Percentiles rank a stretch among this genome's conserved stretches.
These are phyloP conservation scores for Quillaja saponaria DNA, from an alignment of 306 rosid species.

Conservation along the genomic window DNA sequence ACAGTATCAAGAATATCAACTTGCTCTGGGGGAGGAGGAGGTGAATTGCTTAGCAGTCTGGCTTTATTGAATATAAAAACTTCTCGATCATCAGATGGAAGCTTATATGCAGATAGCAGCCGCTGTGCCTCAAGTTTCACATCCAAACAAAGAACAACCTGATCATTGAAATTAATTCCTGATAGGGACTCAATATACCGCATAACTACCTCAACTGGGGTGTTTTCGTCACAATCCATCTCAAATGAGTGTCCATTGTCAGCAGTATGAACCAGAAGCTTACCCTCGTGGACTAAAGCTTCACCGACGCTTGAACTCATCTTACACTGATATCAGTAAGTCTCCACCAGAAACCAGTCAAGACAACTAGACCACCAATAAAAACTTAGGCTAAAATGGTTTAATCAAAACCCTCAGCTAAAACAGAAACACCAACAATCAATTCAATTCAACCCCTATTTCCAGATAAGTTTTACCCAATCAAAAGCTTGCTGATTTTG, in stretches of 20 bases:
- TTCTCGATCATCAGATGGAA: slow-evolving; percentile 76
- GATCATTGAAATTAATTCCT: slow-evolving; percentile 57
- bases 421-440: slow-evolving; percentile 33
- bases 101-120: slow-evolving; percentile 72
- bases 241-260: slow-evolving; percentile 85
- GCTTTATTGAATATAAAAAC: slow-evolving; percentile 79
- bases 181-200: slow-evolving; percentile 54
- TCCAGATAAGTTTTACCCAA: slow-evolving; percentile 12
- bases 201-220: slow-evolving; percentile 78
- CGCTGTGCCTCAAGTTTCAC: slow-evolving; percentile 74
- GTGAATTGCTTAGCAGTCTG: slow-evolving; percentile 63
- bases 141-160: slow-evolving; percentile 83
- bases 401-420: slow-evolving; percentile 30
- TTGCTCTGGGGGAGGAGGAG: slow-evolving; percentile 62
- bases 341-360: slow-evolving; percentile 31
- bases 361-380: slow-evolving; percentile 32
- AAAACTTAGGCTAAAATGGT: slow-evolving; percentile 15
- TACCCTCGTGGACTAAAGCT: slow-evolving; percentile 52
- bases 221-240: slow-evolving; percentile 65
- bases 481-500: slow-evolving; percentile 2
- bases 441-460: slow-evolving; percentile 23
- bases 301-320: slow-evolving; percentile 68
- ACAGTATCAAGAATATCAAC: slow-evolving; percentile 46
- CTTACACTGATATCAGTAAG: slow-evolving; percentile 37
- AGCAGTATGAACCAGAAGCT: slow-evolving; percentile 80